Evolutionary conservation across 192 early-diverging fungal species (phyloP).

Genomic region (Gaertneriomyces semiglobifer): DNA sequence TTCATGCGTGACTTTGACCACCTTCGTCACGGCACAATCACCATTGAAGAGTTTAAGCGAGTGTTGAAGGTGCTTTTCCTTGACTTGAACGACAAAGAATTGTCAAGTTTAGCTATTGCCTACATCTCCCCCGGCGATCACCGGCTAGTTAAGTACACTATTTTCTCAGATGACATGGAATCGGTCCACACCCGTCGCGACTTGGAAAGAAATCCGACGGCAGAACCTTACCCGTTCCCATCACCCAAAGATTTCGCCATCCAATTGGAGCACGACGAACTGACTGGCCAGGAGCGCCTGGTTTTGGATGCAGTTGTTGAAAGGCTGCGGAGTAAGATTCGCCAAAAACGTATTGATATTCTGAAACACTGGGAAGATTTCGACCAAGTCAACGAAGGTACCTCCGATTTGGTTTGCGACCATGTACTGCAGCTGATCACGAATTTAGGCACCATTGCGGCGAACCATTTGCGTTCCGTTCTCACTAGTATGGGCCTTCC

Average conservation of each 20-base stretch:
- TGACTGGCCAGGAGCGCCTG: conserved; percentile 28
- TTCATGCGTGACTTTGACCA: conserved; percentile 58
- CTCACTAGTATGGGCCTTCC: conserved; percentile 37
- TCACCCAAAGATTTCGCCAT: background rate
- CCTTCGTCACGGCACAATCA: conserved; percentile 48
- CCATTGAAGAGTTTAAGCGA: conserved; percentile 45
- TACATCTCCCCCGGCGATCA: conserved; percentile 15
- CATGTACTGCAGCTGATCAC: background rate
- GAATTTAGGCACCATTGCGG: conserved; percentile 49
- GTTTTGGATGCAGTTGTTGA: conserved; percentile 33
- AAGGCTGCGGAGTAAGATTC: conserved; percentile 31
- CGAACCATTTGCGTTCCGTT: conserved; percentile 50
- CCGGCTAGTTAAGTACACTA: conserved; percentile 40
- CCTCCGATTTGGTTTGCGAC: background rate
- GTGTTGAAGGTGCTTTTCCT: conserved; percentile 46
- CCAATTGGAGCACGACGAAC: background rate
- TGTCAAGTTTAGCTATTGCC: background rate
- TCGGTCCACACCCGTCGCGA: conserved; percentile 51
- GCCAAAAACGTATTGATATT: conserved; percentile 40
- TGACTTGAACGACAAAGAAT: conserved; percentile 28
- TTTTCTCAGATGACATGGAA: conserved; percentile 50
- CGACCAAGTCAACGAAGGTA: conserved; percentile 53
- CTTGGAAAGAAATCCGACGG: conserved; percentile 41
- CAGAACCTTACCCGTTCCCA: conserved; percentile 41
- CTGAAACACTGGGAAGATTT: conserved; percentile 49